phyloP scores from a whole-genome alignment of 1,139 yeast genomes.

The Geotrichum bryndzae region DNA sequence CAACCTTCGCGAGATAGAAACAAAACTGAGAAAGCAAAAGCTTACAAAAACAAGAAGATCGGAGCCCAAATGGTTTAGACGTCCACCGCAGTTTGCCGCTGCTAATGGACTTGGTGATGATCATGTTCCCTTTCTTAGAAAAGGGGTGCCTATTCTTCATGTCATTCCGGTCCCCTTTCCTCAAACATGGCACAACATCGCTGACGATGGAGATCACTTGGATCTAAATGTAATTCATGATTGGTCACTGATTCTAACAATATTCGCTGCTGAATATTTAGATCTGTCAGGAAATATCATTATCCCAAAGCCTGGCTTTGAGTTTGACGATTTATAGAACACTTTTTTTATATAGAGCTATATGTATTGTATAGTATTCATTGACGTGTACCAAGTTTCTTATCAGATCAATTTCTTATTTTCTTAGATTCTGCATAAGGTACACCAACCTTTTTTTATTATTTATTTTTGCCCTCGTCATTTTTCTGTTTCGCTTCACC shows the following conservation, averaged over 20 bases:
- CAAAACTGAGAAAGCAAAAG: conserved; percentile 18
- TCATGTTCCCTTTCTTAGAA: conserved; percentile 45
- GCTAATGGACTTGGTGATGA: conserved; percentile 45
- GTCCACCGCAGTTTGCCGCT: conserved; percentile 20
- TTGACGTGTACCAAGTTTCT: background rate
- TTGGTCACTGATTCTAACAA: conserved; percentile 35
- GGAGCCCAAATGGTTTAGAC: conserved; percentile 4
- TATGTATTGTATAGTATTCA: background rate
- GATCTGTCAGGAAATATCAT: conserved; percentile 23
- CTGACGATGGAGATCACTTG: conserved; percentile 36
- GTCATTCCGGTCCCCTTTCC: conserved; percentile 50
- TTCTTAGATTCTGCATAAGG: background rate
- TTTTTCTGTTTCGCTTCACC: background rate
- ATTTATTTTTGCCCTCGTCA: background rate
- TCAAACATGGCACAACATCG: conserved; percentile 45
- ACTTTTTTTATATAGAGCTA: background rate
- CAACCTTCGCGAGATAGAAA: conserved; percentile 32
- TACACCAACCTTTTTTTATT: background rate
- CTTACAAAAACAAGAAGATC: conserved; percentile 7
- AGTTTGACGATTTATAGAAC: background rate
- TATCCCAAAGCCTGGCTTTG: background rate
- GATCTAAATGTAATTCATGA: conserved; percentile 34
- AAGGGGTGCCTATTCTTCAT: conserved; percentile 47
- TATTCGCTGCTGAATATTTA: conserved; percentile 35
- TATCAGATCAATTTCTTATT: background rate